Conservation (phyloP, 2,329 filamentous ascomycete genomes). For the Venturia aucupariae region DNA sequence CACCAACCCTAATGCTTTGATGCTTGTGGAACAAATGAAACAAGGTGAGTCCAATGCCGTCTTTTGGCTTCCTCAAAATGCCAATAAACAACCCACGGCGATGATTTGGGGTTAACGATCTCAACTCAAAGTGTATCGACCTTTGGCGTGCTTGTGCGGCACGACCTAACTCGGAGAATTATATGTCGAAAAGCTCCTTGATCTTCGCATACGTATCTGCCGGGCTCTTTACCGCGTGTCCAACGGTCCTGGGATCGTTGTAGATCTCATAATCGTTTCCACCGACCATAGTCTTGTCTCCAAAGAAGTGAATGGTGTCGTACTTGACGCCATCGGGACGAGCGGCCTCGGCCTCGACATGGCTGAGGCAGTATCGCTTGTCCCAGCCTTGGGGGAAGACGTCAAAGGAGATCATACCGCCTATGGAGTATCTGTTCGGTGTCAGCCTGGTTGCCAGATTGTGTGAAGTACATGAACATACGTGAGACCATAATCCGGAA, state of each 20-base stretch:
- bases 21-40: not conserved
- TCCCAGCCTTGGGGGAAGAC: slow-evolving; percentile 97
- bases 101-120: not conserved
- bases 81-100: not conserved
- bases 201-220: slow-evolving; percentile 73
- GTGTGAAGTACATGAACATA: slow-evolving; percentile 38
- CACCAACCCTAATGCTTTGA: not conserved
- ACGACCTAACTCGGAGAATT: not conserved
- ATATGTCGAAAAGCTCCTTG: slow-evolving; percentile 60
- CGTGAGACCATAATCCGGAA: slow-evolving; percentile 76
- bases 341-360: slow-evolving; percentile 70
- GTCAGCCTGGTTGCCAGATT: slow-evolving; percentile 4
- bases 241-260: slow-evolving; percentile 67
- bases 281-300: slow-evolving; percentile 84
- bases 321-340: slow-evolving; percentile 61
- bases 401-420: slow-evolving; percentile 96
- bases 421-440: slow-evolving; percentile 70
- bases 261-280: slow-evolving; percentile 98
- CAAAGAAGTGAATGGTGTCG: slow-evolving; percentile 92
- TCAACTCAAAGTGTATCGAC: not conserved
- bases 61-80: not conserved
- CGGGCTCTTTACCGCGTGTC: slow-evolving; percentile 73
- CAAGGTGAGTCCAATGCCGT: not conserved
- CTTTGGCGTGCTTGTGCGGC: not conserved
- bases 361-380: slow-evolving; percentile 91